phyloP scores from a whole-genome alignment of 345 rosid species.

The Geranium brycei region DNA sequence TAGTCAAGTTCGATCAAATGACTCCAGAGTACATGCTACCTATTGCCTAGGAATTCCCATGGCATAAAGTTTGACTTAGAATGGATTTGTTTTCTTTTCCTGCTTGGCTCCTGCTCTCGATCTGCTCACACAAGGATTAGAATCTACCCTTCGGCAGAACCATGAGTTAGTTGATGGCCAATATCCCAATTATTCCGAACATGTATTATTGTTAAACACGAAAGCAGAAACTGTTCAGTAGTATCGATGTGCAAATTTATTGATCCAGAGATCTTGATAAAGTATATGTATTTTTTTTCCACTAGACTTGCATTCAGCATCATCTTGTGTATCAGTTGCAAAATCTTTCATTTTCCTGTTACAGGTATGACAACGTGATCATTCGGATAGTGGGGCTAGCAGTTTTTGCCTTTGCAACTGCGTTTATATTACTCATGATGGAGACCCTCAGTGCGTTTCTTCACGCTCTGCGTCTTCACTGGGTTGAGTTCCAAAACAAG shows the following conservation, averaged over 20 bases:
- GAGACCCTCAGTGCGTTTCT: slow-evolving; percentile 27
- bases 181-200: too few species aligned
- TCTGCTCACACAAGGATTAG: too few species aligned
- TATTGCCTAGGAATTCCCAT: too few species aligned
- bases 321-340: neutral
- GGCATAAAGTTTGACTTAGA: too few species aligned
- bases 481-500: slow-evolving; percentile 26
- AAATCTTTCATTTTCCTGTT: neutral
- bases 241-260: neutral
- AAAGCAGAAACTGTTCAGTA: neutral
- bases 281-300: neutral
- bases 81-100: too few species aligned
- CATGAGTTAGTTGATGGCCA: too few species aligned
- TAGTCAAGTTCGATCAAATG: too few species aligned
- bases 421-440: slow-evolving; percentile 21
- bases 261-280: neutral
- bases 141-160: too few species aligned
- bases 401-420: slow-evolving; percentile 22
- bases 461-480: slow-evolving; percentile 27
- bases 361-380: slow-evolving; percentile 18
- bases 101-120: too few species aligned
- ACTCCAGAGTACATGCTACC: too few species aligned
- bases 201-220: too few species aligned
- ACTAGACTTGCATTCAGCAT: neutral
- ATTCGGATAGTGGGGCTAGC: slow-evolving; percentile 22